phyloP scores from a whole-genome alignment of 352 stramenopile species.

The Peronospora belbahrii region DNA sequence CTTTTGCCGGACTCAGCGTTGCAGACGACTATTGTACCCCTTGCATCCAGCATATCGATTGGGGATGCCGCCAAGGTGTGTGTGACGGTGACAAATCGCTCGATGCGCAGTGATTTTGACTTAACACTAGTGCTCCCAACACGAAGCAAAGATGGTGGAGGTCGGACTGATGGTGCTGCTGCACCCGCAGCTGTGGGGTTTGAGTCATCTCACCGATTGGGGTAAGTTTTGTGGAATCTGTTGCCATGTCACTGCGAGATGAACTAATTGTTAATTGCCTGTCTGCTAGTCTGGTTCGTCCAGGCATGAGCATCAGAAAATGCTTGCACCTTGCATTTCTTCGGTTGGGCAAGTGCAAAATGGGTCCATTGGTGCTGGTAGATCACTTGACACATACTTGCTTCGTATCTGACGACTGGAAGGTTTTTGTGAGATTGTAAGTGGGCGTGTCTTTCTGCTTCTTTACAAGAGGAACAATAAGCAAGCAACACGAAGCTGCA shows the following conservation, averaged over 20 bases:
- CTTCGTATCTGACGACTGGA: constrained; percentile 41
- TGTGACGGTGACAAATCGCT: constrained; percentile 50
- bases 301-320: constrained; percentile 50
- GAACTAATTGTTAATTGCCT: neutral
- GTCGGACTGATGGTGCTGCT: neutral
- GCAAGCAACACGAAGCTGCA: too few species aligned
- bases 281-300: constrained; percentile 27
- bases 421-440: constrained; percentile 25
- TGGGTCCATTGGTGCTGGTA: constrained; percentile 48
- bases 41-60: constrained; percentile 14
- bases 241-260: constrained; percentile 7
- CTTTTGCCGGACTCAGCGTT: constrained; percentile 39
- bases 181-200: constrained; percentile 37
- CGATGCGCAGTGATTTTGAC: constrained; percentile 40
- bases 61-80: constrained; percentile 25
- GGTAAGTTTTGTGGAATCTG: constrained; percentile 30
- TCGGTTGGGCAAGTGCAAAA: constrained; percentile 29
- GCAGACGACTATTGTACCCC: constrained; percentile 32
- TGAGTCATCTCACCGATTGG: constrained; percentile 57
- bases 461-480: too few species aligned
- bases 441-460: constrained; percentile 16
- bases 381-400: constrained; percentile 55
- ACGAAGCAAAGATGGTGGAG: neutral
- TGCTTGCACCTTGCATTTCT: constrained; percentile 56
- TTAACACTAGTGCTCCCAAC: constrained; percentile 50